phyloP scores from a whole-genome alignment of 352 stramenopile genomes.

The Phytophthora pluvialis region DNA sequence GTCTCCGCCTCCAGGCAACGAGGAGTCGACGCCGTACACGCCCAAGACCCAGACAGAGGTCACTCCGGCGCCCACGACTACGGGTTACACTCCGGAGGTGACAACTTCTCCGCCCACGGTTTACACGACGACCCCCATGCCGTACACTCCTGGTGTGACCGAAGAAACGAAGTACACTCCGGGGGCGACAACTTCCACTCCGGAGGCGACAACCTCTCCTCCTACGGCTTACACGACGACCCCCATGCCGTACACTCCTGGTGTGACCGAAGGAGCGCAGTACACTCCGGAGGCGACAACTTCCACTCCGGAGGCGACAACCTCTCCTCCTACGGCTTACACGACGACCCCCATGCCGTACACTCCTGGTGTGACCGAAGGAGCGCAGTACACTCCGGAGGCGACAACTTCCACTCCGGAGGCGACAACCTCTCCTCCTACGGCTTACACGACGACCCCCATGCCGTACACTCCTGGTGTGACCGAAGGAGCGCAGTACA shows the following conservation, averaged over 20 bases:
- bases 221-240: neutral
- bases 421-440: neutral
- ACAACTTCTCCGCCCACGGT: neutral
- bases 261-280: neutral
- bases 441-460: neutral
- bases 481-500: neutral
- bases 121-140: neutral
- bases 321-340: neutral
- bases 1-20: neutral
- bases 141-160: neutral
- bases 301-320: neutral
- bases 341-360: conserved; percentile 2
- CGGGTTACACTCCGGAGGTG: neutral
- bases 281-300: neutral
- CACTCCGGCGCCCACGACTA: neutral
- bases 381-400: neutral
- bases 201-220: neutral
- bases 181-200: neutral
- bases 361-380: neutral
- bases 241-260: conserved; percentile 5
- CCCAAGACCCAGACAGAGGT: neutral
- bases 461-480: neutral
- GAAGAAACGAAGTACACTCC: neutral
- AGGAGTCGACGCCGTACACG: conserved; percentile 5
- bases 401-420: neutral